Evolutionary conservation across 371 early-diverging fungal genomes (phyloP), one percentile per base, ranked within the genome.

Genomic region (Entomophthora muscae): DNA sequence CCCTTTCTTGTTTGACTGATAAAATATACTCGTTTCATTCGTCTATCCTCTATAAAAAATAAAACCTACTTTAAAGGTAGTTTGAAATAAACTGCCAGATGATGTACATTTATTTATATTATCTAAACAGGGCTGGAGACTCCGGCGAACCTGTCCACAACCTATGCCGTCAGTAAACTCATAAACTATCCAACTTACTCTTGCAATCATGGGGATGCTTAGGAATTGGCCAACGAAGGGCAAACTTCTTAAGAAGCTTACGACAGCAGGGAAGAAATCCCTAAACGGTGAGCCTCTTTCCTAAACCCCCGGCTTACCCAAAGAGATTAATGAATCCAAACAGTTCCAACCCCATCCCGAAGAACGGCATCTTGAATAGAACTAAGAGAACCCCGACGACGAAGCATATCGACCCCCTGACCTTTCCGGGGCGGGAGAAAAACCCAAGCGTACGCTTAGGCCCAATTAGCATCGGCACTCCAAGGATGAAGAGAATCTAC

Each of bases 241-340:
- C 61, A 96, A 63, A 66, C 85, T 77, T 68, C 92, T 81, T 67
- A 94, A 70, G 65, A 96, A 93, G 55, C 84, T 79, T 63, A 96
- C 71, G 7, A 90, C 84, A 31, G 90, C 86, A 1, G 96, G 96
- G 80, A 97, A 95, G 71, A 97, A 97, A 76, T 97, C 96, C 10
- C 91, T 93, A 62, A 21, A 57, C 28, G 27, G 13, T 30, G 2
- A 27, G n/a, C n/a, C n/a, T 22, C 32, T 22, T 52, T 30, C 17
- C 13, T 52, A 42, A 26, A 17, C 17, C 1, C n/a, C 31, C 1
- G 26, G 58, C 74, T 60, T 80, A 90, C 90, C 96, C 98, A 79
- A 97, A 97, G 57, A 97, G 73, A 71, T 97, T 95, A 60, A 95
- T 75, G 67, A 97, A 93, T 0, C 96, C 98, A 79, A 95, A 89